A percentile compares a stretch with the other conserved stretches of the same genome.
These are phyloP conservation scores for Coriaria nepalensis DNA, from an alignment of 306 rosid species.

Conservation along the genomic window DNA sequence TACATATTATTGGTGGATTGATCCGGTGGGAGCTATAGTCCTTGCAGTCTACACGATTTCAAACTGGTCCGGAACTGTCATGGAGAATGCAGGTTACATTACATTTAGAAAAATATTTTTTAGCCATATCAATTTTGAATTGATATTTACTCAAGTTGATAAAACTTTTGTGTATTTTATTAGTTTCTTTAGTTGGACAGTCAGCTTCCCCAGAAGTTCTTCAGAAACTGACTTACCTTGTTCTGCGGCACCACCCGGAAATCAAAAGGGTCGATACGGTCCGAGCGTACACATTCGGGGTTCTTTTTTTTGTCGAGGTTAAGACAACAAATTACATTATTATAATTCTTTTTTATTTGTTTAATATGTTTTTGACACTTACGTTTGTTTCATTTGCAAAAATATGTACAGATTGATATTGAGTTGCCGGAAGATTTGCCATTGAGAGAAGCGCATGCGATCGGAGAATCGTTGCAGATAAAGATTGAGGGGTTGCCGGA, in stretches of 20 bases:
- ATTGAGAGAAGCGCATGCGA: conserved; percentile 65
- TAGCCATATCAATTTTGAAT: no score
- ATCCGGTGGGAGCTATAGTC: conserved; percentile 76
- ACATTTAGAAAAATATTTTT: not conserved
- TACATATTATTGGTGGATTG: conserved; percentile 81
- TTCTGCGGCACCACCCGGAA: conserved; percentile 48
- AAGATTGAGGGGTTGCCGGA: conserved; percentile 70
- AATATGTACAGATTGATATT: conserved; percentile 93
- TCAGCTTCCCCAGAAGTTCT: conserved; percentile 88
- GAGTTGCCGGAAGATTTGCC: conserved; percentile 80
- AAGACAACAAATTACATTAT: conserved; percentile 1
- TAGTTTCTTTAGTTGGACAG: conserved; percentile 84
- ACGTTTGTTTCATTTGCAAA: no score
- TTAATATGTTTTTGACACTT: not conserved
- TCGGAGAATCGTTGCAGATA: conserved; percentile 66
- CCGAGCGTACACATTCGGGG: conserved; percentile 96
- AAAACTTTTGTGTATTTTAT: not conserved
- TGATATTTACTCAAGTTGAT: not conserved
- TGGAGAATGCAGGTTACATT: conserved; percentile 71
- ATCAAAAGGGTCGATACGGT: conserved; percentile 82
- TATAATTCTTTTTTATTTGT: no score
- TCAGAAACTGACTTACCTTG: conserved; percentile 78
- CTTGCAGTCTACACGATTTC: conserved; percentile 76
- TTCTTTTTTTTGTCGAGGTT: conserved; percentile 94
- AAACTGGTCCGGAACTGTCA: conserved; percentile 87